Percentiles rank a stretch among this genome's conserved stretches.
Evolutionary conservation across 2,329 filamentous ascomycete genomes (phyloP).

Genomic region (Sporothrix curviconia): DNA sequence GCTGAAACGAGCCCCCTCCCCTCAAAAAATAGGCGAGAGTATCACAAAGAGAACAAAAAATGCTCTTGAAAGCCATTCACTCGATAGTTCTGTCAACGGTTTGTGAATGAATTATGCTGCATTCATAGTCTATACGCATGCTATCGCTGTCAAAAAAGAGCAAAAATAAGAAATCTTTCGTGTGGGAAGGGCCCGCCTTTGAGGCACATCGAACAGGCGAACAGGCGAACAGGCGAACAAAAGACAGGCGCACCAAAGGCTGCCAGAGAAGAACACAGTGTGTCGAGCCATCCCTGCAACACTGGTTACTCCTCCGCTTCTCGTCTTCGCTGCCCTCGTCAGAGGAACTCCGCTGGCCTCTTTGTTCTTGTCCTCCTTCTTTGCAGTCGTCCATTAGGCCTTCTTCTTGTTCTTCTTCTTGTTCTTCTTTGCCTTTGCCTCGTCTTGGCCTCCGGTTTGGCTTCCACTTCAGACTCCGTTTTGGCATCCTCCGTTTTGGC

Average conservation of each 20-base stretch:
- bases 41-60: too few relatives aligned
- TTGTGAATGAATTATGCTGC: neutral
- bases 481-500: neutral
- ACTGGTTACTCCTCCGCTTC: neutral
- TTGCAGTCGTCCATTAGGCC: neutral
- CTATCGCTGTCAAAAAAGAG: neutral
- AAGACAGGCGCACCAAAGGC: too few relatives aligned
- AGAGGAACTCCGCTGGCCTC: neutral
- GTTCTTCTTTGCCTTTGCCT: neutral
- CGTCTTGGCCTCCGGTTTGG: neutral
- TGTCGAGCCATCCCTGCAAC: neutral
- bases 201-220: too few relatives aligned
- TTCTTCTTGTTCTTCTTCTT: slow-evolving; percentile 14
- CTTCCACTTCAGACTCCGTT: neutral
- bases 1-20: too few relatives aligned
- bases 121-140: neutral
- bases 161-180: too few relatives aligned
- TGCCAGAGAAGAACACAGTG: neutral
- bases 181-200: too few relatives aligned
- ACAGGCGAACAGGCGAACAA: too few relatives aligned
- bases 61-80: too few relatives aligned
- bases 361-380: neutral
- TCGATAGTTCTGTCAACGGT: too few relatives aligned
- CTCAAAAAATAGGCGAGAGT: too few relatives aligned
- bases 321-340: neutral